Conservation (phyloP, 2,329 filamentous ascomycete species). For the Bipolaris gigantea region DNA sequence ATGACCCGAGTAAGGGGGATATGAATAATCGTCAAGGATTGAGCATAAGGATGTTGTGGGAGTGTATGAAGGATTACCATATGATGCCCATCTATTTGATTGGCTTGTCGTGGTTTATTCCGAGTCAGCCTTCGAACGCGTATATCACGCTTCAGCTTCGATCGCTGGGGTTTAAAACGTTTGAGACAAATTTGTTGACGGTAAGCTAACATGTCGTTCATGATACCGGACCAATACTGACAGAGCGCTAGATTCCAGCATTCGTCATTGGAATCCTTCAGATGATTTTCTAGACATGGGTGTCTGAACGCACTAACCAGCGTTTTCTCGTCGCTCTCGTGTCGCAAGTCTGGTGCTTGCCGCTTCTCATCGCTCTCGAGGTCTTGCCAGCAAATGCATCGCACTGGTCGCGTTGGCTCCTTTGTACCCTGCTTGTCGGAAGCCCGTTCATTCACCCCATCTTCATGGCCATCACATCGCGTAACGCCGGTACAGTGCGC, state of each 20-base stretch:
- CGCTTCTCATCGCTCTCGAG: conserved; percentile 44
- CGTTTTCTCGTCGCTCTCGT: conserved; percentile 52
- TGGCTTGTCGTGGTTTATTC: conserved; percentile 44
- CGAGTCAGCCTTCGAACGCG: conserved; percentile 31
- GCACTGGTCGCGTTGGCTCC: conserved; percentile 44
- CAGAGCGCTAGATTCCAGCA: conserved; percentile 42
- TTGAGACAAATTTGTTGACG: conserved; percentile 44
- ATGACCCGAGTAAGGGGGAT: conserved; percentile 60
- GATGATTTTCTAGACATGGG: conserved; percentile 55
- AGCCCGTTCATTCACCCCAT: conserved; percentile 51
- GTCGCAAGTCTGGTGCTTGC: conserved; percentile 46
- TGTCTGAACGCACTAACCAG: conserved; percentile 55
- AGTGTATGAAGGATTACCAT: conserved; percentile 57
- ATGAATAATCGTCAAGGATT: conserved; percentile 64
- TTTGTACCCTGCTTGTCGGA: conserved; percentile 47
- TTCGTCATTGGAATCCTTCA: conserved; percentile 53
- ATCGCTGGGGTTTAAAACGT: conserved; percentile 42
- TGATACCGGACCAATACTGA: neutral
- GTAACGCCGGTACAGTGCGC: conserved; percentile 49
- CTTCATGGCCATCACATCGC: conserved; percentile 48
- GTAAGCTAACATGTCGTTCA: conserved; percentile 8
- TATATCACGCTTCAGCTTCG: conserved; percentile 44
- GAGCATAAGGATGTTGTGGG: conserved; percentile 52
- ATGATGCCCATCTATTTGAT: conserved; percentile 53
- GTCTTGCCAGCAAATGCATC: conserved; percentile 35